phyloP scores from a whole-genome alignment of 2,329 filamentous ascomycete genomes.

The Ceratocystis smalleyi region DNA sequence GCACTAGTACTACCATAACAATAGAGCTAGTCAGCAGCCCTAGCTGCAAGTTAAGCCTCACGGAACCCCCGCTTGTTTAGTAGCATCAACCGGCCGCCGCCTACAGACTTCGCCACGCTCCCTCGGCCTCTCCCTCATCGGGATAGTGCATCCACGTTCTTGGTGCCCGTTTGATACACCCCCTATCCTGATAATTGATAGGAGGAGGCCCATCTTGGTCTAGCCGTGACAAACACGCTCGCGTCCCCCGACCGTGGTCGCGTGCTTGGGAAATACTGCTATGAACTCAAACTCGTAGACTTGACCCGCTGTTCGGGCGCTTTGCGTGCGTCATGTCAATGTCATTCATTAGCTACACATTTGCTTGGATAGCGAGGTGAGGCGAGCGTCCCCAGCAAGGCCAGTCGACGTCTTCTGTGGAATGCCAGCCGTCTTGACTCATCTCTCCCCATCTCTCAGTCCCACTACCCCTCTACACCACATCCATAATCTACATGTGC shows the following conservation, averaged over 20 bases:
- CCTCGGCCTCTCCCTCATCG: background rate
- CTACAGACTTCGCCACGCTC: background rate
- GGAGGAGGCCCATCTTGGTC: background rate
- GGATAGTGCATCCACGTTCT: background rate
- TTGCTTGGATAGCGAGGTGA: background rate
- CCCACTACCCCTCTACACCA: background rate
- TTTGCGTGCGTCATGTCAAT: constrained; percentile 6
- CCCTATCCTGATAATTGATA: background rate
- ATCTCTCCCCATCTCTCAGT: background rate
- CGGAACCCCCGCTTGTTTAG: too few species aligned
- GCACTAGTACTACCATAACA: too few species aligned
- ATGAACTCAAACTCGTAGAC: background rate
- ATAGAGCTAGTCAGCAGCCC: too few species aligned
- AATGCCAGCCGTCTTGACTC: background rate
- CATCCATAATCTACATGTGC: constrained; percentile 39
- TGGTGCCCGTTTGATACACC: background rate
- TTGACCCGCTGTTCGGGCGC: background rate
- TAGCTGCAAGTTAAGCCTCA: too few species aligned
- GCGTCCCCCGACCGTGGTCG: background rate
- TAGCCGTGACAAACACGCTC: background rate
- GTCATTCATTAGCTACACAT: constrained; percentile 3
- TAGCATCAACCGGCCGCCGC: background rate
- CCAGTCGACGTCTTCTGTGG: background rate
- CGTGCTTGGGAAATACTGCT: background rate
- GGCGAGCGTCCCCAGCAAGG: background rate